phyloP scores from a whole-genome alignment of 768 basidiomycete genomes.

The Strobilomyces echinocephalus region DNA sequence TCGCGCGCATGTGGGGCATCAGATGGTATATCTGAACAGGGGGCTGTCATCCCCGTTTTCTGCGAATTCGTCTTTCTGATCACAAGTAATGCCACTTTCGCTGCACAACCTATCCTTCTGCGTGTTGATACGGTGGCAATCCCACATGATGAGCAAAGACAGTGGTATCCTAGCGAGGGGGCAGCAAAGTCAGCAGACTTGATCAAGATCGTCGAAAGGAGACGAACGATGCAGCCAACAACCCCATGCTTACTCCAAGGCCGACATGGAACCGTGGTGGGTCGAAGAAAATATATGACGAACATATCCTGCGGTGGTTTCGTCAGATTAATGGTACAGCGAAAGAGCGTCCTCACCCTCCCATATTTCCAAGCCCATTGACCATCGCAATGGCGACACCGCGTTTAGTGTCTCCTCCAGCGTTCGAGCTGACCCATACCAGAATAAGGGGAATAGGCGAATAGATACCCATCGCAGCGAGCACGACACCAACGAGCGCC shows the following conservation, averaged over 20 bases:
- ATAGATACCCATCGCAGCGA: slow-evolving; percentile 47
- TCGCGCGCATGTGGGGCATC: neutral
- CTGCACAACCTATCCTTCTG: slow-evolving; percentile 40
- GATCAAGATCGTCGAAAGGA: slow-evolving; percentile 4
- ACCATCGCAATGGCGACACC: slow-evolving; percentile 48
- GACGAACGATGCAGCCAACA: slow-evolving; percentile 23
- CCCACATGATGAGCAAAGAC: slow-evolving; percentile 39
- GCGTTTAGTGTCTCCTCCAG: slow-evolving; percentile 50
- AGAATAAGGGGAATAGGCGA: slow-evolving; percentile 41
- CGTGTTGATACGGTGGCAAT: slow-evolving; percentile 44
- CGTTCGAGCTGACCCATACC: slow-evolving; percentile 51
- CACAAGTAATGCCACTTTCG: slow-evolving; percentile 39
- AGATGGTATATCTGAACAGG: slow-evolving; percentile 41
- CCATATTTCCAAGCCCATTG: slow-evolving; percentile 51
- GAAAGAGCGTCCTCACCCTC: slow-evolving; percentile 37
- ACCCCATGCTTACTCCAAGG: slow-evolving; percentile 26
- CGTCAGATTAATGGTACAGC: neutral
- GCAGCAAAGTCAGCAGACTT: slow-evolving; percentile 23
- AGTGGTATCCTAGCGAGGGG: slow-evolving; percentile 33
- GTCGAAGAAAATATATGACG: slow-evolving; percentile 39
- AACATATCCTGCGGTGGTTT: slow-evolving; percentile 30
- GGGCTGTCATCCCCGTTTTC: slow-evolving; percentile 51
- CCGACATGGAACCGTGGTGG: slow-evolving; percentile 35
- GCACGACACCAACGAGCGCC: slow-evolving; percentile 41
- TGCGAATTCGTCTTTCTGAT: slow-evolving; percentile 35